Base-by-base conservation (phyloP, 139 green algal species). In the Spirogloea muscicola region DNA sequence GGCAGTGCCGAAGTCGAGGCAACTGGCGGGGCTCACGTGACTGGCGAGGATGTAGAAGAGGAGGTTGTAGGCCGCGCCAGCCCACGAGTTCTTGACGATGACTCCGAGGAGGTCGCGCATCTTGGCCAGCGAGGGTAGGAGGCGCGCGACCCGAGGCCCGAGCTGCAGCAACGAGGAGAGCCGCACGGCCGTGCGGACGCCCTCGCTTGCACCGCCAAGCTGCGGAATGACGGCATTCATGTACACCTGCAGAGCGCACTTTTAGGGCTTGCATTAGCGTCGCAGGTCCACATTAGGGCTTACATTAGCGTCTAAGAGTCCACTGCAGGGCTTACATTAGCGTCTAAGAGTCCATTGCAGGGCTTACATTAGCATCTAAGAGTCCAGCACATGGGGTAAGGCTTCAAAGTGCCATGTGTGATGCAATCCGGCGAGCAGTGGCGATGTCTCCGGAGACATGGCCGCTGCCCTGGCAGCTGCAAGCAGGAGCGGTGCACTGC, bases 51-150 rank as follows among this genome's bases (percentile, higher is more conserved):
- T 43, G 49, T 59, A 80, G n/a, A 77, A 29, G 7, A 66, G 18
- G 25, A 80, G 48, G 63, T 80, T 80, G 38, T 67, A 25, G 44
- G 67, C 13, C 18, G 76, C 67, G 49, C 62, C 33, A 18, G 72
- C 61, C 72, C 72, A 80, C 3, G 72, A 61, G 0, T 61, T 68
- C 41, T 80, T 62, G 33, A 77, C 67, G 31, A 80, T 7, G 27
- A 57, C 6, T 6, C 16, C 55, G 34, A 27, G 9, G 27, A 7
- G 31, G 27, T 34, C 16, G 16, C 25, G n/a, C 48, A 49, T 13
- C 1, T 36, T 36, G 21, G 59, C 36, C 27, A 76, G 29, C 36
- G 76, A n/a, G 40, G 63, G 72, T 38, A 63, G 64, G 18, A 72
- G 33, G 39, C 72, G 72, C 6, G 25, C n/a, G 39, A 80, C 27